Base-by-base conservation (phyloP, 768 basidiomycete species). In the Auricularia heimuer region DNA sequence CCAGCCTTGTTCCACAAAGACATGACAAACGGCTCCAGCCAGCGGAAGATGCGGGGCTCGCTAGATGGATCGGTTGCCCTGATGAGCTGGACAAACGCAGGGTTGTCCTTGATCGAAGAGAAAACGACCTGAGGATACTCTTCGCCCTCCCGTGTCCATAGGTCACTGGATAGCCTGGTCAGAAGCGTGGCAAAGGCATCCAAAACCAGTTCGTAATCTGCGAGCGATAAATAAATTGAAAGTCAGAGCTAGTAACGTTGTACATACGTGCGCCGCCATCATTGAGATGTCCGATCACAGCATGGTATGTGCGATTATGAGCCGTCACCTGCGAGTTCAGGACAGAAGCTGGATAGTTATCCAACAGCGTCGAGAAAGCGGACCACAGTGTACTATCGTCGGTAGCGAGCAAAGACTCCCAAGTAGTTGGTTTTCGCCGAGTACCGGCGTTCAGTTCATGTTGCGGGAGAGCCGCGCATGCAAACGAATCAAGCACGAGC, bases 91-190 rank as follows among this genome's bases (percentile, higher is more conserved):
- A 76, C 70, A 70, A 83, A 88, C 4, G 79, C 77, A 2, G 78
- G 72, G 72, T 96, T 98, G 71, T 92, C 87, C 72, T 89, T 90
- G 71, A 98, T 82, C 14, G 87, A 82, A 70, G 91, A 92, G 69
- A 96, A 88, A 6, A 93, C 82, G 42, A 89, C 81, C 68, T 86
- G 83, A 2, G 93, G 88, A 70, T 87, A 90, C 69, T 91, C 87
- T 3, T 83, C 78, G 1, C 82, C 82, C 68, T 90, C 87, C 35
- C 81, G 83, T 21, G 78, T 72, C 95, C 96, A 98, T 14, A 93
- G 72, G 11, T 78, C 71, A 2, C 74, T 68, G 0, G 80, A 80
- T 62, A 88, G 71, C 29, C 86, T 82, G 66, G 83, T 82, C 39
- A 90, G 73, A 36, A 92, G 77, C 56, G 85, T 74, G 10, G 82